Evolutionary conservation across 23 red algal genomes (phyloP), one percentile per base, ranked within the genome.

Genomic region (Gracilaria gracilis): DNA sequence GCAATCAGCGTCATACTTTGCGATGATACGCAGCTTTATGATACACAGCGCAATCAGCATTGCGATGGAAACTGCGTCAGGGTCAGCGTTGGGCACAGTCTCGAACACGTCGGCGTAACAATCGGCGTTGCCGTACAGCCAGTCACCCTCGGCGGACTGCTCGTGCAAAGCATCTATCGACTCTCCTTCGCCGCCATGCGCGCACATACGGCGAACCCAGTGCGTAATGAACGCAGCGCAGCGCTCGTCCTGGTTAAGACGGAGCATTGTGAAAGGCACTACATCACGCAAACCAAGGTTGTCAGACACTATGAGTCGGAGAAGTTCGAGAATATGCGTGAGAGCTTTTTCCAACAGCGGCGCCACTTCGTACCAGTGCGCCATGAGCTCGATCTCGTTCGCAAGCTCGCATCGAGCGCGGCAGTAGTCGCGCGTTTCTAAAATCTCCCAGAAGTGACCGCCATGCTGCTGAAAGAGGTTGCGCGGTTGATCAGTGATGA

Each of bases 371-470:
- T 64, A 64, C 58, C 58, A 64, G 15, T 64, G 58, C 58, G 58
- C 58, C 58, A 64, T 64, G 21, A 9, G 23, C 58, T 64, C 58
- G 58, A 64, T 64, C 23, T 29, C 23, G 58, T n/a, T 64, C 23
- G 58, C 58, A 29, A 64, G 58, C 58, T 64, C 58, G 58, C 58
- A 64, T n/a, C 58, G 58, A n/a, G 58, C 58, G 58, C 58, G 58
- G 27, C 58, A 64, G 58, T 17, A 64, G 58, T 64, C 58, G 58
- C 58, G 58, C 58, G 58, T 64, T 15, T 64, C 58, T 64, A 64
- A 64, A 64, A 64, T 17, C 6, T 15, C 58, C 58, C 58, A 64
- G 58, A 64, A 64, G 27, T 64, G 58, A 17, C 58, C 58, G 58
- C 21, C 58, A 29, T 64, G 58, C 58, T 64, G 58, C 23, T 64